phyloP scores from a whole-genome alignment of 345 rosid species.

The Arabidopsis thaliana region DNA sequence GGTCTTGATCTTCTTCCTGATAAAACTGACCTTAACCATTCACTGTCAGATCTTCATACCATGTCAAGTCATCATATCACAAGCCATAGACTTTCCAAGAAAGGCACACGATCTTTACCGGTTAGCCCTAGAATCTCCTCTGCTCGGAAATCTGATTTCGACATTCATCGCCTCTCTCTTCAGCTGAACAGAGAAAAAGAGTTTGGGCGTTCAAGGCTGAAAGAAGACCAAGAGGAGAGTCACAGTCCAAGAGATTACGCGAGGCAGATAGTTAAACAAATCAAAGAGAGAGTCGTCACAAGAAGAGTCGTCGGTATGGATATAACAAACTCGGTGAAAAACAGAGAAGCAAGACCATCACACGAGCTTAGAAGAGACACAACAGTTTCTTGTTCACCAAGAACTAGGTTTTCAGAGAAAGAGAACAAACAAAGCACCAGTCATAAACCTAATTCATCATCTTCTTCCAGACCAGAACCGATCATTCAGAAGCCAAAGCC shows the following conservation, averaged over 20 bases:
- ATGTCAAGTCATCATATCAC: conserved; percentile 26
- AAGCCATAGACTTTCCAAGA: conserved; percentile 39
- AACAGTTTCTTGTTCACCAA: conserved; percentile 58
- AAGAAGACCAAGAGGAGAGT: conserved; percentile 53
- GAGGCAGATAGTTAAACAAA: conserved; percentile 72
- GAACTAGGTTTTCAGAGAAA: conserved; percentile 57
- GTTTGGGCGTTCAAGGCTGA: conserved; percentile 45
- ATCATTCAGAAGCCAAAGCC: conserved; percentile 35
- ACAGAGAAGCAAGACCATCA: conserved; percentile 40
- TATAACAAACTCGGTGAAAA: conserved; percentile 67
- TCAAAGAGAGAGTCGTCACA: conserved; percentile 61
- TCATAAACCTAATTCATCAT: neutral
- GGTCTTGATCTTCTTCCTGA: conserved; percentile 92
- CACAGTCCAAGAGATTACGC: conserved; percentile 63
- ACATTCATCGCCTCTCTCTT: conserved; percentile 68
- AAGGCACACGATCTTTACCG: conserved; percentile 60
- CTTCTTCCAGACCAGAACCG: conserved; percentile 37
- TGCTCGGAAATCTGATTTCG: conserved; percentile 73
- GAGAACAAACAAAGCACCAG: conserved; percentile 43
- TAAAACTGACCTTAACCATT: conserved; percentile 40
- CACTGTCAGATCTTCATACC: conserved; percentile 40
- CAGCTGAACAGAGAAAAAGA: conserved; percentile 64
- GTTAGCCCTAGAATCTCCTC: conserved; percentile 81
- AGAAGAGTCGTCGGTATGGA: conserved; percentile 72
- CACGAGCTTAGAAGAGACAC: conserved; percentile 44